These are phyloP conservation scores for Wallacemonas rigidus DNA, from an alignment of 208 protist species.

Conservation along the genomic window DNA sequence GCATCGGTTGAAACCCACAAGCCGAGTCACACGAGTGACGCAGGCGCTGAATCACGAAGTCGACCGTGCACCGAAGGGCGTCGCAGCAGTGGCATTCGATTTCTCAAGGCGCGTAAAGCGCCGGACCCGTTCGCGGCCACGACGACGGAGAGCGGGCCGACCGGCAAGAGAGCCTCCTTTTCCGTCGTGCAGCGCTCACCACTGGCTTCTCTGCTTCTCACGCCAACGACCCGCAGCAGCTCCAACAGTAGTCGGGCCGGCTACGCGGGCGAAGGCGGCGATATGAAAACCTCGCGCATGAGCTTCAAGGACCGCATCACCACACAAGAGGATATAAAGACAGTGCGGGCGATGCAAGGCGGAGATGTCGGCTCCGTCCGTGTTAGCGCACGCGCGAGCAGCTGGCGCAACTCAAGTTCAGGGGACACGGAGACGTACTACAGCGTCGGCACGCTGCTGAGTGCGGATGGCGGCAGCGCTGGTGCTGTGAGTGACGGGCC, in stretches of 20 bases:
- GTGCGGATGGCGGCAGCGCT: neutral
- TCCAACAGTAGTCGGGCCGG: neutral
- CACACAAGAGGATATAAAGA: neutral
- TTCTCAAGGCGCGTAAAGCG: conserved; percentile 3
- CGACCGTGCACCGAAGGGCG: neutral
- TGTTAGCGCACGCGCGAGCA: too few relatives aligned
- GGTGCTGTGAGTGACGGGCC: neutral
- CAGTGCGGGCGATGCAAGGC: neutral
- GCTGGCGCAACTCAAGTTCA: neutral
- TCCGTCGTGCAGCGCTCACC: neutral
- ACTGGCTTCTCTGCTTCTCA: neutral
- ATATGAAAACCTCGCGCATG: neutral
- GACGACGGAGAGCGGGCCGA: neutral
- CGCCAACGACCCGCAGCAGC: neutral
- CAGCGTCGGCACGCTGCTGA: neutral
- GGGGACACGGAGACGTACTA: neutral
- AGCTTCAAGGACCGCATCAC: conserved; percentile 4
- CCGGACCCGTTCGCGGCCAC: conserved; percentile 4
- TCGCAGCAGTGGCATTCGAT: neutral
- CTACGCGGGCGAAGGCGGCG: neutral
- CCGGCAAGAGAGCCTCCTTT: neutral
- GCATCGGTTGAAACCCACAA: neutral
- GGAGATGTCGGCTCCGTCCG: too few relatives aligned
- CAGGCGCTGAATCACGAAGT: neutral
- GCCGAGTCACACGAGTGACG: neutral